Evolutionary conservation across 202 grass and related monocot species (phyloP).

Genomic region (Hordeum pubiflorum): DNA sequence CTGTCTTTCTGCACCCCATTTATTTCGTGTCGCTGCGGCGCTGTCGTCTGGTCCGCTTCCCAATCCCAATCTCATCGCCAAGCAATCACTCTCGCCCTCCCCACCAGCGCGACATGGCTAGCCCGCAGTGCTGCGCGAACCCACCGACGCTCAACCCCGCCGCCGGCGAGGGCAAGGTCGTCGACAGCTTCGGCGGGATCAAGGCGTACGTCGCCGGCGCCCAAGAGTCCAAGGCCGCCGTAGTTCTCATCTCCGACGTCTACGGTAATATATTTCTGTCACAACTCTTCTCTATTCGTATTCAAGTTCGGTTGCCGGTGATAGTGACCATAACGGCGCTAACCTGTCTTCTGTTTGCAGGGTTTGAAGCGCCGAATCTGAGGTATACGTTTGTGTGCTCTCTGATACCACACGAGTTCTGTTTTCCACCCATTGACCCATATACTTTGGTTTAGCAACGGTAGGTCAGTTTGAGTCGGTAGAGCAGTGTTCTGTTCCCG

Average conservation of each 20-base stretch:
- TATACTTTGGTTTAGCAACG: not conserved
- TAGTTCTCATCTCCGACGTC: slow-evolving; percentile 67
- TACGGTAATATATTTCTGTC: slow-evolving; percentile 17
- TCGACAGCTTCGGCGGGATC: slow-evolving; percentile 70
- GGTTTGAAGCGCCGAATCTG: slow-evolving; percentile 67
- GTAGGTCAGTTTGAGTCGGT: not conserved
- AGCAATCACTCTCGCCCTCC: not conserved
- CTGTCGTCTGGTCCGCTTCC: not conserved
- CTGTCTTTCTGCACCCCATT: not conserved
- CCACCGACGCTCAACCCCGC: slow-evolving; percentile 41
- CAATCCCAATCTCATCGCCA: not conserved
- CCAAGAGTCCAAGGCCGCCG: slow-evolving; percentile 35
- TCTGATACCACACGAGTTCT: not conserved
- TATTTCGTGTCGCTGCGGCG: not conserved
- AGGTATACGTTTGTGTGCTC: slow-evolving; percentile 33
- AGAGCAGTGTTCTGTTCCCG: not conserved
- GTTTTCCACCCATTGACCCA: accelerated
- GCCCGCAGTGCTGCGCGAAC: slow-evolving; percentile 76
- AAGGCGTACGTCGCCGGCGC: slow-evolving; percentile 56
- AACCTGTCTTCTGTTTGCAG: slow-evolving; percentile 30
- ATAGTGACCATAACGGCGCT: not conserved
- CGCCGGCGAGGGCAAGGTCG: slow-evolving; percentile 57
- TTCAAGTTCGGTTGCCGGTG: not conserved
- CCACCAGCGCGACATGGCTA: slow-evolving; percentile 32
- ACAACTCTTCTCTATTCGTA: not conserved